Evolutionary conservation across 805 yeast species (phyloP).

Genomic region (Metschnikowia baotianmanensis): DNA sequence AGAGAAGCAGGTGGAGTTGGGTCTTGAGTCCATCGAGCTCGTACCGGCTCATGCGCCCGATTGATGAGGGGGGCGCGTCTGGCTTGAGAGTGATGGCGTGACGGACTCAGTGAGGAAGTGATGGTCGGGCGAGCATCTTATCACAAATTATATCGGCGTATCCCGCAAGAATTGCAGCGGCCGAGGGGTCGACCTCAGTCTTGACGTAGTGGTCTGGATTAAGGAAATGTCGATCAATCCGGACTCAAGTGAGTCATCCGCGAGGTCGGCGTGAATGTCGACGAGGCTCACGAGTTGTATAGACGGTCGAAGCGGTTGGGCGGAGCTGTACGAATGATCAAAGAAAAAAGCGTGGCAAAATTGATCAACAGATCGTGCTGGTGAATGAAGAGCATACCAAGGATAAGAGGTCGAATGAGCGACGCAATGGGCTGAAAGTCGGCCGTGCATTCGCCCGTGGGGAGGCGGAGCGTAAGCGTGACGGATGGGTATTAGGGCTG

Average conservation of each 20-base stretch:
- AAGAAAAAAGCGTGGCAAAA: not conserved
- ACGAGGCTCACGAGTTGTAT: not conserved
- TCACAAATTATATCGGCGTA: slow-evolving; percentile 1
- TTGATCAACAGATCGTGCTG: not conserved
- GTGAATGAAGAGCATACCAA: slow-evolving; percentile 2
- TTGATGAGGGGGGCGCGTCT: not conserved
- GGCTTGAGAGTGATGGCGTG: slow-evolving; percentile 1
- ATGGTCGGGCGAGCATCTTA: not conserved
- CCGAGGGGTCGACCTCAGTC: not conserved
- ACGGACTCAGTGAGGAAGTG: slow-evolving; percentile 1
- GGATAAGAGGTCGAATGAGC: slow-evolving; percentile 3
- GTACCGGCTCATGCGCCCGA: slow-evolving; percentile 1
- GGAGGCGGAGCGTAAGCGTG: too few relatives aligned
- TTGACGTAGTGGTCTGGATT: not conserved
- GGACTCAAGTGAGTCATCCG: not conserved
- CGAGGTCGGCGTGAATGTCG: not conserved
- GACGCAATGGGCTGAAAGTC: too few relatives aligned
- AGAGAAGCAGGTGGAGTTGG: too few relatives aligned
- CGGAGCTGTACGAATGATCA: not conserved
- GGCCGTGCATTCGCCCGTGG: too few relatives aligned
- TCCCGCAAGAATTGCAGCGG: not conserved
- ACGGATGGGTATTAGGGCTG: too few relatives aligned
- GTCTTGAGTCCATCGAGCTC: too few relatives aligned
- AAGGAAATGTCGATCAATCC: not conserved
- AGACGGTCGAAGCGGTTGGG: not conserved